Conservation (phyloP, 129 eudicot species). For the Glebionis coronaria region DNA sequence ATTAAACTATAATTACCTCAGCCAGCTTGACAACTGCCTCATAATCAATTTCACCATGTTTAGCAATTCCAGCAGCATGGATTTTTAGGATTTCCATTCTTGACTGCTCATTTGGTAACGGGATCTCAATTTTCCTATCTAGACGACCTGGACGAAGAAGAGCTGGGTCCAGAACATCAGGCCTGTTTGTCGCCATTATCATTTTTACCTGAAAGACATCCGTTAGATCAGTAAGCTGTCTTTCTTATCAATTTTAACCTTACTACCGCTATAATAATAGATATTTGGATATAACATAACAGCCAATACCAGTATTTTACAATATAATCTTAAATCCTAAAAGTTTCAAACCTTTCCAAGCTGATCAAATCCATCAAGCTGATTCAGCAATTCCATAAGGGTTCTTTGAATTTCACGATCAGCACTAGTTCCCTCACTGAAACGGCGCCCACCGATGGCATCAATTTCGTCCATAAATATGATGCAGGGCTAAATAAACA, state of each 20-base stretch:
- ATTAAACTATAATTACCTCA: slow-evolving; percentile 45
- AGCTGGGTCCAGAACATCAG: slow-evolving; percentile 98
- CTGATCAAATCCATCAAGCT: slow-evolving; percentile 96
- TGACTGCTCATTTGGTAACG: slow-evolving; percentile 94
- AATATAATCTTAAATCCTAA: too few species aligned
- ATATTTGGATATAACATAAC: too few species aligned
- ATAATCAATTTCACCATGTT: slow-evolving; percentile 98
- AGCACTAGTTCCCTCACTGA: slow-evolving; percentile 99
- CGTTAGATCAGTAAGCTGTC: background rate
- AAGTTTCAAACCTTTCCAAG: slow-evolving; percentile 79
- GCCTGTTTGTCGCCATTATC: slow-evolving; percentile 99
- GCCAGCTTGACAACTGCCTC: slow-evolving; percentile 95
- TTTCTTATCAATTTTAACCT: background rate
- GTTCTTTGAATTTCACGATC: slow-evolving; percentile 99
- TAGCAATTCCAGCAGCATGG: slow-evolving; percentile 95
- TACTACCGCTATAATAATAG: too few species aligned
- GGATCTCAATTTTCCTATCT: slow-evolving; percentile 94
- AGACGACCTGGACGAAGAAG: slow-evolving; percentile 99
- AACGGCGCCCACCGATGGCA: slow-evolving; percentile 98
- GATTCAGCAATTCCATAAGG: slow-evolving; percentile 94
- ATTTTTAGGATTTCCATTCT: slow-evolving; percentile 94
- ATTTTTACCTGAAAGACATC: slow-evolving; percentile 64
- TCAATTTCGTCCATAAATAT: slow-evolving; percentile 98
- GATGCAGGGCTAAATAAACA: slow-evolving; percentile 77
- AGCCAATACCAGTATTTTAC: too few species aligned